Conservation (phyloP, 2,329 filamentous ascomycete genomes). For the Didymella glomerata region DNA sequence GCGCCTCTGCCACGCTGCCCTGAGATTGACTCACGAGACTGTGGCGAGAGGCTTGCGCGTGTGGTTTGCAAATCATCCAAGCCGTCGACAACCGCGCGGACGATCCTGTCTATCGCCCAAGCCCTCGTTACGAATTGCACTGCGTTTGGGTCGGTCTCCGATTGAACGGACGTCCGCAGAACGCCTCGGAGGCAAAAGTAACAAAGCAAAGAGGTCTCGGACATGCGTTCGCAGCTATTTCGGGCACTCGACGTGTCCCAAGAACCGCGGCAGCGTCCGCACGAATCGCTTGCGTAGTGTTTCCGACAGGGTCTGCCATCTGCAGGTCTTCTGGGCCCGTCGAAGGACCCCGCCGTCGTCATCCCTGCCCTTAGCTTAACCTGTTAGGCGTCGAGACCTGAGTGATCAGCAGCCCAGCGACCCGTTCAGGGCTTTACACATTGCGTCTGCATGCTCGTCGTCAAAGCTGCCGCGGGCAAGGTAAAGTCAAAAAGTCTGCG, state of each 20-base stretch:
- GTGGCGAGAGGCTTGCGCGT: conserved; percentile 41
- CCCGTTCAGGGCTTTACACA: conserved; percentile 26
- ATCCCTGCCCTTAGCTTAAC: conserved; percentile 33
- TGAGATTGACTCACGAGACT: conserved; percentile 22
- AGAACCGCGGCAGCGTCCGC: conserved; percentile 14
- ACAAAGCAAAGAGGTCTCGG: conserved; percentile 16
- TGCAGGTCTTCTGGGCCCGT: conserved; percentile 28
- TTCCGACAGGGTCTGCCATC: conserved; percentile 18
- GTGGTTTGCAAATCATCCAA: conserved; percentile 25
- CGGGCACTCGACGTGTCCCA: conserved; percentile 18
- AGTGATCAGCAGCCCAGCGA: conserved; percentile 32
- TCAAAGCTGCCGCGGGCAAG: conserved; percentile 20
- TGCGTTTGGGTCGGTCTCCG: conserved; percentile 18
- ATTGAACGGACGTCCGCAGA: conserved; percentile 16
- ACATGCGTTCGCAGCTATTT: conserved; percentile 22
- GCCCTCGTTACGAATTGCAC: conserved; percentile 14
- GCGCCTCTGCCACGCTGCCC: conserved; percentile 9
- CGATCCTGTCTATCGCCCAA: conserved; percentile 12
- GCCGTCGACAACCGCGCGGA: conserved; percentile 9
- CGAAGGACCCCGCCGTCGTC: conserved; percentile 24
- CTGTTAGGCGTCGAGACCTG: conserved; percentile 38
- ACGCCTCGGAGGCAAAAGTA: conserved; percentile 18
- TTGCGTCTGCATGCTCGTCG: conserved; percentile 33
- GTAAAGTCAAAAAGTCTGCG: conserved; percentile 35
- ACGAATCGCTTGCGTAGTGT: conserved; percentile 22